Evolutionary conservation across 2,329 filamentous ascomycete species (phyloP).

Genomic region (Aspergillus quadricinctus): DNA sequence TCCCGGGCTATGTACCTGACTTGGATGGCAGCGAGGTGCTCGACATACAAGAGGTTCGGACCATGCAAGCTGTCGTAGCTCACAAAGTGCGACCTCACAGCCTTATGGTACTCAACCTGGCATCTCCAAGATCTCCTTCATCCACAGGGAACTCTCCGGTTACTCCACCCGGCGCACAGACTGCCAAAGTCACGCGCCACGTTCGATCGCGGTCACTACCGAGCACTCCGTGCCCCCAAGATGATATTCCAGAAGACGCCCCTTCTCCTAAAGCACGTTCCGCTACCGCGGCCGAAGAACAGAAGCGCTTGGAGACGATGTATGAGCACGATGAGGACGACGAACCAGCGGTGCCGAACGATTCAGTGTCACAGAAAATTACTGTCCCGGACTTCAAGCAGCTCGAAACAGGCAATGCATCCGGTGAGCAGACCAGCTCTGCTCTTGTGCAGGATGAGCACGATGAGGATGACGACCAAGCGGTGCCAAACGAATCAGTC

Average conservation of each 20-base stretch:
- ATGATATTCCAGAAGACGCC: constrained; percentile 10
- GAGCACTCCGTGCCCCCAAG: constrained; percentile 28
- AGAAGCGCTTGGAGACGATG: constrained; percentile 34
- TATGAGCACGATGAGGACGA: constrained; percentile 30
- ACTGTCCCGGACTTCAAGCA: neutral
- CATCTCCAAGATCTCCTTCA: constrained; percentile 24
- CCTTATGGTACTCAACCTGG: constrained; percentile 38
- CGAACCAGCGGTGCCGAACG: constrained; percentile 19
- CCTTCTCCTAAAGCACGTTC: constrained; percentile 16
- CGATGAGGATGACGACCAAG: constrained; percentile 25
- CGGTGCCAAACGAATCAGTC: constrained; percentile 8
- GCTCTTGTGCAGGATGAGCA: constrained; percentile 15
- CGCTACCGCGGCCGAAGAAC: constrained; percentile 24
- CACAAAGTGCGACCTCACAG: constrained; percentile 42
- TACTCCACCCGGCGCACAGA: constrained; percentile 19
- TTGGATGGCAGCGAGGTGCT: constrained; percentile 53
- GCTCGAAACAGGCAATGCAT: neutral
- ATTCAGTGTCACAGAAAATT: neutral
- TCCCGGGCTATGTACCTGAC: constrained; percentile 62
- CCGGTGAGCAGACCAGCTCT: neutral
- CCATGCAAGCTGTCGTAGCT: constrained; percentile 32
- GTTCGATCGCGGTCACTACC: constrained; percentile 50
- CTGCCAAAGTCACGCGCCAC: constrained; percentile 25
- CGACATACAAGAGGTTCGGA: constrained; percentile 21
- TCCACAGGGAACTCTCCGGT: constrained; percentile 22